phyloP scores from a whole-genome alignment of 73 alveolate species.

The Blepharisma stoltei region DNA sequence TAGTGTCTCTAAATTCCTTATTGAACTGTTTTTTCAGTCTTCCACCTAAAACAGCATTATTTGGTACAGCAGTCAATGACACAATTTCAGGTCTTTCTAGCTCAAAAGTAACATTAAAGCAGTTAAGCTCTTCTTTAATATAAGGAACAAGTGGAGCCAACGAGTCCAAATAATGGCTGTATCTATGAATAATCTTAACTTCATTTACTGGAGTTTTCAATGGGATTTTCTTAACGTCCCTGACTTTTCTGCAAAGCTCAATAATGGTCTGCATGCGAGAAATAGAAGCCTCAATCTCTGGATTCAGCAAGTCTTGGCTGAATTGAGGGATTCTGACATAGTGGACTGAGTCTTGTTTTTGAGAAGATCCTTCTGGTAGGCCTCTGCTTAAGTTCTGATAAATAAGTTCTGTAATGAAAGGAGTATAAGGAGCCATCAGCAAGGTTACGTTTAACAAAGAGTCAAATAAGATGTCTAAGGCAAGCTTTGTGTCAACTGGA shows the following conservation, averaged over 20 bases:
- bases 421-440: constrained; percentile 96
- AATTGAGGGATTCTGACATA: constrained; percentile 83
- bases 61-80: constrained; percentile 72
- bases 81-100: constrained; percentile 74
- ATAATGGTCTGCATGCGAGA: constrained; percentile 79
- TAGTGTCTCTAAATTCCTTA: constrained; percentile 66
- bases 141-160: constrained; percentile 62
- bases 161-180: constrained; percentile 66
- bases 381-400: constrained; percentile 93
- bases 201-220: constrained; percentile 88
- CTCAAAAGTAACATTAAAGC: constrained; percentile 62
- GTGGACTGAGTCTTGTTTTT: constrained; percentile 85
- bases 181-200: constrained; percentile 65
- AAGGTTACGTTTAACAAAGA: constrained; percentile 76
- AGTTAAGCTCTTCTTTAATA: constrained; percentile 90
- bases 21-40: constrained; percentile 59
- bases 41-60: constrained; percentile 69
- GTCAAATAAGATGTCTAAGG: constrained; percentile 83
- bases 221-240: constrained; percentile 88
- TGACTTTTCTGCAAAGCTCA: constrained; percentile 88
- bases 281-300: constrained; percentile 75
- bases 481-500: constrained; percentile 65
- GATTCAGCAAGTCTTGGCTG: constrained; percentile 77
- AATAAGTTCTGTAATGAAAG: constrained; percentile 92
- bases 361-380: constrained; percentile 60